Evolutionary conservation across 2,329 filamentous ascomycete species (phyloP), one percentile per base, ranked within the genome.

Genomic region (Cadophora sp.): DNA sequence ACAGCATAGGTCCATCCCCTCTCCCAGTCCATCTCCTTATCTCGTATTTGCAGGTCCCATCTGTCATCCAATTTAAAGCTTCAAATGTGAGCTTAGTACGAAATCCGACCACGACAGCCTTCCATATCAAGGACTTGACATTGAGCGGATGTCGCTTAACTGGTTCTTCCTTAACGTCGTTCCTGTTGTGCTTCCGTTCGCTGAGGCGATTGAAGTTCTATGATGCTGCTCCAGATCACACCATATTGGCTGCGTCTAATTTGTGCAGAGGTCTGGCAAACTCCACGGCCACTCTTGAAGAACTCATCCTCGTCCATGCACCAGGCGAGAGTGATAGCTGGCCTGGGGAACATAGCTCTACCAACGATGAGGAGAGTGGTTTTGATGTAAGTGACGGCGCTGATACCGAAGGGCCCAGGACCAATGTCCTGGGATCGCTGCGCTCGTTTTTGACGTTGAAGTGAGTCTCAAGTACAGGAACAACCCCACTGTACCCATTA

Each of bases 11-110:
- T 3, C 5, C 14, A 43, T 37, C 34, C 3, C 1, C 34, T 34
- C 5, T 58, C 2, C 27, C 56, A 46, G 8, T 62, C 4, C 19
- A 62, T 9, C 19, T 50, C 9, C 31, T 62, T 26, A 22, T 62
- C 14, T 26, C 59, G 14, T 62, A 22, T 40, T 24, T 62, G 11
- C 59, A 62, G 12, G 40, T 62, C 43, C 37, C 43, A 29, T 62
- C 59, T 26, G 24, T 62, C 24, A 62, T 40, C 14, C 31, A 62
- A 14, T 48, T 62, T 16, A 11, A 14, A 8, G 40, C 59, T 8
- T 27, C 37, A 27, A 19, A 31, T 12, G 12, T 62, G 4, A 48
- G 16, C 40, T 40, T 46, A 11, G 19, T 4, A 1, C 51, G 27
- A 9, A 19, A 8, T 19, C 34, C n/a, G 9, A 14, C 29, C 3